Conservation (phyloP, 139 green algal species). For the Coelastrella sp. region DNA sequence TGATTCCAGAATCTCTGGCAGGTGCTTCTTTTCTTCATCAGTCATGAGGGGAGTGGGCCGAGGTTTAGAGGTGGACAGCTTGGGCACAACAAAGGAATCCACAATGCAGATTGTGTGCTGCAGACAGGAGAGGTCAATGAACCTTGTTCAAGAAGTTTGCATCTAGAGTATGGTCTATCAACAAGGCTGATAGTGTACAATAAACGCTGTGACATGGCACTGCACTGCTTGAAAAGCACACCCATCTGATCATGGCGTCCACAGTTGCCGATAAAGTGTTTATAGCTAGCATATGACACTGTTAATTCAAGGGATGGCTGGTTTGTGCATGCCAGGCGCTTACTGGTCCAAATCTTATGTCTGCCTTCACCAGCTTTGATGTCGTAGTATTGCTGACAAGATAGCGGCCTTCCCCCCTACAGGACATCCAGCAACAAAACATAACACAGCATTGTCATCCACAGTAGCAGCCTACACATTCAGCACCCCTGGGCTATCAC, state of each 20-base stretch:
- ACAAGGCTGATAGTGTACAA: no score
- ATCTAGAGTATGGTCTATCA: neutral
- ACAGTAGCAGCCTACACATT: neutral
- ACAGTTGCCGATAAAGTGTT: no score
- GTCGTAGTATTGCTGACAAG: constrained; percentile 33
- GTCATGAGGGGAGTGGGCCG: neutral
- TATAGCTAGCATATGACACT: no score
- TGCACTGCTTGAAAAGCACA: no score
- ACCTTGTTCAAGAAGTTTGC: neutral
- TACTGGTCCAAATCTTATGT: constrained; percentile 22
- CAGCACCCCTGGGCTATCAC: no score
- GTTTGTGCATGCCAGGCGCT: neutral
- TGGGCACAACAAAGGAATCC: constrained; percentile 12
- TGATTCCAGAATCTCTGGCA: neutral
- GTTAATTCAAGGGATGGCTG: no score
- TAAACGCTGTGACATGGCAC: no score
- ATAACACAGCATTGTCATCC: neutral
- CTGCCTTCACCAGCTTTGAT: constrained; percentile 2
- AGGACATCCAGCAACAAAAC: neutral
- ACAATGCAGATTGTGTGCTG: constrained; percentile 8
- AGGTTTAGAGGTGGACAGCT: neutral
- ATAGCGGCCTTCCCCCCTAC: constrained; percentile 1
- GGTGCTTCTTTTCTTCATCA: neutral
- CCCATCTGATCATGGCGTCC: no score
- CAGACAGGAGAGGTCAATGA: neutral